Evolutionary conservation across 164 flowering plant genomes (phyloP).

Genomic region (Stephania japonica): DNA sequence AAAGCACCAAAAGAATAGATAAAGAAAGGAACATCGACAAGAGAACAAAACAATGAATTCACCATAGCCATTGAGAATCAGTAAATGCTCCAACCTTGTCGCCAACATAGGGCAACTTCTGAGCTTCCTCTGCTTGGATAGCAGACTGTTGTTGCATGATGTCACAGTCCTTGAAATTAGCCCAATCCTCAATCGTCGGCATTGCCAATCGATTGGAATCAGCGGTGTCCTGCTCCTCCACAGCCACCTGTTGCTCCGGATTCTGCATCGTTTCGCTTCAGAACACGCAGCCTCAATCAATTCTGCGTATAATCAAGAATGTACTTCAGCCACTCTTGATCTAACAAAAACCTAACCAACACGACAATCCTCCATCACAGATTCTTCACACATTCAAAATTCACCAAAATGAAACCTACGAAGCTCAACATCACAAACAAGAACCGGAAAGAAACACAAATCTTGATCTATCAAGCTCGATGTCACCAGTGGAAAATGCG

Average conservation of each 20-base stretch:
- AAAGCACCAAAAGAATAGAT: too few species aligned
- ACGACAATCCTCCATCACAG: background rate
- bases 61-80: background rate
- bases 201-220: constrained; percentile 18
- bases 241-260: background rate
- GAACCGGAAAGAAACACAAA: background rate
- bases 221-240: constrained; percentile 1
- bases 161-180: constrained; percentile 48
- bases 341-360: background rate
- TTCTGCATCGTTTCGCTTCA: background rate
- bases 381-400: background rate
- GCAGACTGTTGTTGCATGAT: constrained; percentile 69
- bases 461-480: background rate
- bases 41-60: background rate
- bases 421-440: background rate
- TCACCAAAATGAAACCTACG: background rate
- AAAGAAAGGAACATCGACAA: background rate
- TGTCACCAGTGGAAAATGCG: too few species aligned
- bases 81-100: constrained; percentile 50
- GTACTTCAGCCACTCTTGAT: background rate
- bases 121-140: constrained; percentile 55
- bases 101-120: constrained; percentile 61
- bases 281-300: background rate
- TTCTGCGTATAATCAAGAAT: background rate
- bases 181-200: constrained; percentile 40